A percentile compares a stretch with the other conserved stretches of the same genome.
Evolutionary conservation across 179 eudicot genomes (phyloP).

Genomic region (Carnegiea gigantea): DNA sequence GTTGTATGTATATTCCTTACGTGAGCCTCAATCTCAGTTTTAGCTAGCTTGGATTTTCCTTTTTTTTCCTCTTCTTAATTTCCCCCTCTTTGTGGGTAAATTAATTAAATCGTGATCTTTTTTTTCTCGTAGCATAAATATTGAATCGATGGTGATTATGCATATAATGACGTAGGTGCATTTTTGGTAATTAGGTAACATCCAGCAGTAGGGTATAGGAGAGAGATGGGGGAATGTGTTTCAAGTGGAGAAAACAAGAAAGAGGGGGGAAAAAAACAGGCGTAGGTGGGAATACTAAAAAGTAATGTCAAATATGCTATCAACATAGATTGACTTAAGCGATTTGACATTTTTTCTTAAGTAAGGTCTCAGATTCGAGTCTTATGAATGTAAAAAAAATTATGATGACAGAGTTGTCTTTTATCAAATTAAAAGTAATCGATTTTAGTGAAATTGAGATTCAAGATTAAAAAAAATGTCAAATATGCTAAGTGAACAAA

Average conservation of each 20-base stretch:
- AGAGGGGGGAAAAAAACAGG: too few relatives aligned
- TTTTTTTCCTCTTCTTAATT: too few relatives aligned
- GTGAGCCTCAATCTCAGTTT: conserved; percentile 4
- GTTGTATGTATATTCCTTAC: not conserved
- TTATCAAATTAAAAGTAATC: not conserved
- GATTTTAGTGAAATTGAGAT: not conserved
- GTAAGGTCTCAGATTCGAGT: too few relatives aligned
- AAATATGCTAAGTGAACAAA: not conserved
- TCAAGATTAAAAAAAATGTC: too few relatives aligned
- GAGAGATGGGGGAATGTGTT: not conserved
- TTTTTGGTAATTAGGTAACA: not conserved
- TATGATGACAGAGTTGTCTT: too few relatives aligned
- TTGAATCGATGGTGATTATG: too few relatives aligned
- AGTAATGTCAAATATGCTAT: too few relatives aligned
- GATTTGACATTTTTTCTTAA: too few relatives aligned
- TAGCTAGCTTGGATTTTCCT: not conserved
- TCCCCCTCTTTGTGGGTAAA: not conserved
- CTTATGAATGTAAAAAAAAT: too few relatives aligned
- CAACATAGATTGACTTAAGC: too few relatives aligned
- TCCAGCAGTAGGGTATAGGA: not conserved
- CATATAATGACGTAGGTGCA: too few relatives aligned
- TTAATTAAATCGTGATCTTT: not conserved
- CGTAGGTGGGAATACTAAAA: too few relatives aligned
- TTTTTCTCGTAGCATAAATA: not conserved
- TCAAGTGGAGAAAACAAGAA: not conserved